Base-by-base conservation (phyloP, 257 asterid genomes). In the Primulina tabacum region DNA sequence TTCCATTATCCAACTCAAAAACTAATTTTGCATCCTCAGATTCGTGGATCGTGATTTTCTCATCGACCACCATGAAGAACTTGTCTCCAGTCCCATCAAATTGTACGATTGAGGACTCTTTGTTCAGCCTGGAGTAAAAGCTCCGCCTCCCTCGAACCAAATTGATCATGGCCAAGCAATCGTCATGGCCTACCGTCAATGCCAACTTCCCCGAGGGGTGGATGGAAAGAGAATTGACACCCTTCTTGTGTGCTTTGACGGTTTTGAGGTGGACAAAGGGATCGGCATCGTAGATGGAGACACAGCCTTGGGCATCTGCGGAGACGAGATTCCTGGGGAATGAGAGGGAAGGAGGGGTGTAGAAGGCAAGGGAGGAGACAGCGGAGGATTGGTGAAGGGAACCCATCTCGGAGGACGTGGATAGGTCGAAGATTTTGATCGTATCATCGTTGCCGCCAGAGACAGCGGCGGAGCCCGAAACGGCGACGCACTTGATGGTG, bases 371-470 rank as follows among this genome's bases (percentile, higher is more conserved):
- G 60, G 96, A 82, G 47, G 95, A 89, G 69, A 93, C 63, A n/a
- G 90, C 70, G 66, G 99, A 76, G 61, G 95, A 70, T 73, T 86
- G 84, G 78, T 83, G 85, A 38, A 90, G 86, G 24, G 96, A 86
- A 8, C 97, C 99, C 28, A 93, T 83, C 70, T 93, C 99, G 2
- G 95, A 64, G 61, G 87, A 90, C 57, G 96, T 61, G 0, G 94
- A 81, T 32, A 93, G 95, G 86, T 93, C 97, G 71, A 90, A 90
- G 80, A 93, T 87, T 78, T 90, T 93, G 84, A 93, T 85, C 26
- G 97, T 90, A 81, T 93, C 97, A 67, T 93, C 99, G 79, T 88
- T 80, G 7, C 96, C 96, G 62, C 97, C 99, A 6, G 99, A 89
- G 33, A 82, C 99, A 16, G 97, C 99, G 65, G 82, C 96, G 24